Evolutionary conservation across 805 yeast genomes (phyloP).

Genomic region (Candida orba): DNA sequence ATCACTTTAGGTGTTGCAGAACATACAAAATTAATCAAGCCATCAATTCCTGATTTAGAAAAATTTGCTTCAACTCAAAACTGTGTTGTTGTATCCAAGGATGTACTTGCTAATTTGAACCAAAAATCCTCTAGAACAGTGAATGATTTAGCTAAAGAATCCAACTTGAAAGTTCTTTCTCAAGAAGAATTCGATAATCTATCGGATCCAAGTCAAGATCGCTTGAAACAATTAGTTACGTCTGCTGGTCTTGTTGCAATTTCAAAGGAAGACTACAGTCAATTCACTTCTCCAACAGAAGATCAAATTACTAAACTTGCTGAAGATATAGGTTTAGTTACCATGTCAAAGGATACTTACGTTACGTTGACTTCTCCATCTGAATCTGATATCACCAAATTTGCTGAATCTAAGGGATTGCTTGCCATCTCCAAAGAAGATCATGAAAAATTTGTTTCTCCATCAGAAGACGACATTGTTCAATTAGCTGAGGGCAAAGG

Average conservation of each 20-base stretch:
- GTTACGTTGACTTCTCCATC: constrained; percentile 3
- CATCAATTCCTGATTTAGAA: constrained; percentile 4
- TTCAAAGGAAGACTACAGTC: neutral
- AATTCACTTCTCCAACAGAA: constrained; percentile 5
- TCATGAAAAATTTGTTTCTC: constrained; percentile 9
- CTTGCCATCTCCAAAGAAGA: constrained; percentile 15
- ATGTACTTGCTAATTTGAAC: neutral
- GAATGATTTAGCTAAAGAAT: constrained; percentile 7
- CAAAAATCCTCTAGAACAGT: constrained; percentile 2
- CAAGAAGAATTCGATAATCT: neutral
- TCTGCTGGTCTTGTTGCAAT: constrained; percentile 9
- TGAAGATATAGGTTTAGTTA: constrained; percentile 8
- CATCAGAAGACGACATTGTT: neutral
- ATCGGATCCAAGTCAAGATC: constrained; percentile 2
- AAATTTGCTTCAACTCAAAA: constrained; percentile 5
- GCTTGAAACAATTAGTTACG: constrained; percentile 1
- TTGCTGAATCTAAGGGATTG: constrained; percentile 2
- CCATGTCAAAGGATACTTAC: too few relatives aligned
- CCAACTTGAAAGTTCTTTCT: constrained; percentile 2
- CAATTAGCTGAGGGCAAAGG: constrained; percentile 3
- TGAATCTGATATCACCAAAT: constrained; percentile 18
- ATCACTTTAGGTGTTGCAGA: constrained; percentile 4
- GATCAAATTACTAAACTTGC: constrained; percentile 18
- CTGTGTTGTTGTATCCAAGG: constrained; percentile 5
- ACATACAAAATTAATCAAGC: constrained; percentile 5